Percentiles rank a stretch among this genome's conserved stretches.
Conservation (phyloP, 2,329 filamentous ascomycete genomes). For the Ascochyta viciae-villosae region DNA sequence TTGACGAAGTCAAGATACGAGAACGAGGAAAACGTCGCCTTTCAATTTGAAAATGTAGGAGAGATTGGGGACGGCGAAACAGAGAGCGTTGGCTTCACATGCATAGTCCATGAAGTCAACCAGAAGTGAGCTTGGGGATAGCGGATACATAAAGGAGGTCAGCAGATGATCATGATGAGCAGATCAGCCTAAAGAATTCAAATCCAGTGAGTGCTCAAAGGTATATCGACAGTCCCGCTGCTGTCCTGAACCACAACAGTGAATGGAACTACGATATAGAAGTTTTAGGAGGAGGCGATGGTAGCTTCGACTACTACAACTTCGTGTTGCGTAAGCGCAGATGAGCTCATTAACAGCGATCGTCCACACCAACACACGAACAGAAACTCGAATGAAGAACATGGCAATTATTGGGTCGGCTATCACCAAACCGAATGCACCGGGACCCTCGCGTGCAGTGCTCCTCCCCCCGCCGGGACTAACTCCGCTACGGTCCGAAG, state of each 20-base stretch:
- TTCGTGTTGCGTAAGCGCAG: slow-evolving; percentile 11
- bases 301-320: slow-evolving; percentile 20
- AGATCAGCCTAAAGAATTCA: slow-evolving; percentile 20
- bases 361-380: not conserved
- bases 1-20: slow-evolving; percentile 59
- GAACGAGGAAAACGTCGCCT: slow-evolving; percentile 53
- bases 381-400: not conserved
- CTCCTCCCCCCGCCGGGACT: slow-evolving; percentile 18
- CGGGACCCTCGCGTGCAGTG: slow-evolving; percentile 4
- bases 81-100: slow-evolving; percentile 60
- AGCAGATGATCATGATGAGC: not conserved
- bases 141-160: slow-evolving; percentile 60
- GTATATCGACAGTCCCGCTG: slow-evolving; percentile 45
- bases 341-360: not conserved
- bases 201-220: slow-evolving; percentile 58
- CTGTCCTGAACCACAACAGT: slow-evolving; percentile 27
- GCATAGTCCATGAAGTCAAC: slow-evolving; percentile 63
- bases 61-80: slow-evolving; percentile 54
- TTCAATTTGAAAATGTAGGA: slow-evolving; percentile 61
- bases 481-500: slow-evolving; percentile 8
- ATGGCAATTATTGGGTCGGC: slow-evolving; percentile 5
- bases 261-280: slow-evolving; percentile 36
- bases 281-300: slow-evolving; percentile 22
- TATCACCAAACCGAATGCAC: not conserved
- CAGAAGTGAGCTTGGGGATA: slow-evolving; percentile 57